These are phyloP conservation scores for Tulasnella sp. DNA, from an alignment of 768 basidiomycete species.

Conservation along the genomic window DNA sequence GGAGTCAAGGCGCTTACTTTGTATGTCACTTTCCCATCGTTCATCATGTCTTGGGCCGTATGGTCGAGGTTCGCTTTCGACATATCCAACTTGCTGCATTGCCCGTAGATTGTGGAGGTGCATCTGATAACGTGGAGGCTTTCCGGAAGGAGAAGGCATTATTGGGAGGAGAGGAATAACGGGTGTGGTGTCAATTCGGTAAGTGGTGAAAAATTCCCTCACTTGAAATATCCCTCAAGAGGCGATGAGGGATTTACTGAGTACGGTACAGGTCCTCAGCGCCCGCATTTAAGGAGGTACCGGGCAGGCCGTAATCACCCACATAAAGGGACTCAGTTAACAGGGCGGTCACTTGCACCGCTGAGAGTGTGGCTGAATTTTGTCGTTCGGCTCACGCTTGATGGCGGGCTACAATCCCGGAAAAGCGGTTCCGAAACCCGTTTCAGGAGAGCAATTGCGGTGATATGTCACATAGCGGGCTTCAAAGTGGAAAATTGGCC, in stretches of 20 bases:
- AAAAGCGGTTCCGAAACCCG: background rate
- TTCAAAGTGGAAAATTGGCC: background rate
- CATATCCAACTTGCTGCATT: background rate
- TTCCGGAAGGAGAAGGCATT: background rate
- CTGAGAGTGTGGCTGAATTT: background rate
- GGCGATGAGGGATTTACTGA: background rate
- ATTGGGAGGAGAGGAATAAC: background rate
- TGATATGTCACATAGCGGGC: background rate
- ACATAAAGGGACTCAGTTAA: background rate
- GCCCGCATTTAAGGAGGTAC: constrained; percentile 2
- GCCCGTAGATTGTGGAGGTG: background rate
- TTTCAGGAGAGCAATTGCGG: background rate
- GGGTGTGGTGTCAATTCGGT: background rate
- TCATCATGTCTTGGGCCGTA: background rate
- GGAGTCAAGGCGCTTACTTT: background rate
- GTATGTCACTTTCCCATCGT: constrained; percentile 3
- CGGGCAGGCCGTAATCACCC: background rate
- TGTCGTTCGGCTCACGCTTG: background rate
- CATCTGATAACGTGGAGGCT: background rate
- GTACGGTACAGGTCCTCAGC: background rate
- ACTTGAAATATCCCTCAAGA: constrained; percentile 7
- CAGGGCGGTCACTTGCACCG: background rate
- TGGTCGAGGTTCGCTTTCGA: background rate
- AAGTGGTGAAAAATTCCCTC: background rate
- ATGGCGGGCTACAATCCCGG: background rate